Conservation (phyloP, 2,329 filamentous ascomycete genomes). For the Cadophora malorum region DNA sequence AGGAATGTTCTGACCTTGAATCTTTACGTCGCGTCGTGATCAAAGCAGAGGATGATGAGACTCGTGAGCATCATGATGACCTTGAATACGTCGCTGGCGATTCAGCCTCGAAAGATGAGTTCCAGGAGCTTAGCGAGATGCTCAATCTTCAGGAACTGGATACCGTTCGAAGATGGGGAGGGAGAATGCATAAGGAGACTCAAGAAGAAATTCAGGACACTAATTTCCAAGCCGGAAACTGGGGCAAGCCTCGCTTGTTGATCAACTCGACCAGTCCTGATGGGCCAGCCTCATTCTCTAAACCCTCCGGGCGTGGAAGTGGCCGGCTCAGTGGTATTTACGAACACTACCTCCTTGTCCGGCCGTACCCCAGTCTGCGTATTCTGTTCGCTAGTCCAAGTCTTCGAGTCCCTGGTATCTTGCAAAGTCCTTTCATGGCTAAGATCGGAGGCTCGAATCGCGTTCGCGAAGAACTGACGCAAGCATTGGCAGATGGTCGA, state of each 20-base stretch:
- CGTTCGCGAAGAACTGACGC: slow-evolving; percentile 55
- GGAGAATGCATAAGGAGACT: slow-evolving; percentile 61
- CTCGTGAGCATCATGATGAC: slow-evolving; percentile 35
- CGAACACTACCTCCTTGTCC: slow-evolving; percentile 67
- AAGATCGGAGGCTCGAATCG: slow-evolving; percentile 58
- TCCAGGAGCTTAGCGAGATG: slow-evolving; percentile 72
- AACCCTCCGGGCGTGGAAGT: slow-evolving; percentile 33
- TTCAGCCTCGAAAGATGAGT: slow-evolving; percentile 60
- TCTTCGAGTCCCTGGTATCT: slow-evolving; percentile 69
- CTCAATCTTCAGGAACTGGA: slow-evolving; percentile 72
- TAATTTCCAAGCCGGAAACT: slow-evolving; percentile 42
- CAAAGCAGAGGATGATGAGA: slow-evolving; percentile 43
- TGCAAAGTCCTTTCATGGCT: slow-evolving; percentile 64
- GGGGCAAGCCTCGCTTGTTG: slow-evolving; percentile 51
- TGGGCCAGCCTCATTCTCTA: slow-evolving; percentile 15
- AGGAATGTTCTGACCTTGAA: slow-evolving; percentile 65
- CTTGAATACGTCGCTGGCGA: slow-evolving; percentile 24
- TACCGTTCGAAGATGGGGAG: slow-evolving; percentile 67
- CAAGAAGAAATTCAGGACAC: slow-evolving; percentile 54
- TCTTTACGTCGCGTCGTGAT: slow-evolving; percentile 57
- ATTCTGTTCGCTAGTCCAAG: slow-evolving; percentile 74
- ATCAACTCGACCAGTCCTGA: slow-evolving; percentile 47
- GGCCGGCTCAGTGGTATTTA: slow-evolving; percentile 52
- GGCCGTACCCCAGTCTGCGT: slow-evolving; percentile 68
- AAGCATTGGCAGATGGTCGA: slow-evolving; percentile 70